Evolutionary conservation across 352 stramenopile genomes (phyloP).

Genomic region (Pythium pyrilobum): DNA sequence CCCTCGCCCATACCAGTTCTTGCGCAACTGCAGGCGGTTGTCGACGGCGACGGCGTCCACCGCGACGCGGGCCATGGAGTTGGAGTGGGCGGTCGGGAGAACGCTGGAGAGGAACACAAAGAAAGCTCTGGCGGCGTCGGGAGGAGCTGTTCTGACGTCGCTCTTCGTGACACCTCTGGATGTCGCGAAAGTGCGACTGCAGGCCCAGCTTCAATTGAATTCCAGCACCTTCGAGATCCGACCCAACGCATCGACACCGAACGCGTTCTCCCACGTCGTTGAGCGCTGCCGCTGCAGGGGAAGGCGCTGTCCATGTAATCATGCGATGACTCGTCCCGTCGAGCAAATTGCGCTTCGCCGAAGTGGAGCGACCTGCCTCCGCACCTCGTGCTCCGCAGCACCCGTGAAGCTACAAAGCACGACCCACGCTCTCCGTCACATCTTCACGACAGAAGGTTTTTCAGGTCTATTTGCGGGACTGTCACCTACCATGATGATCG

Average conservation of each 20-base stretch:
- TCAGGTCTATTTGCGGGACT: conserved; percentile 85
- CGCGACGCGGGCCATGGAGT: neutral
- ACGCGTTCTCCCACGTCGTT: neutral
- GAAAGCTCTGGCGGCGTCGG: conserved; percentile 65
- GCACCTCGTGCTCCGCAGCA: conserved; percentile 33
- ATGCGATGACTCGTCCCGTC: conserved; percentile 41
- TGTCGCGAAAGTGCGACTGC: conserved; percentile 77
- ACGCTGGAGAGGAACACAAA: conserved; percentile 42
- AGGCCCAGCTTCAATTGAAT: conserved; percentile 50
- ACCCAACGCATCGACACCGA: neutral
- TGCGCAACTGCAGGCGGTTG: too few relatives aligned
- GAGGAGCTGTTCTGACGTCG: conserved; percentile 66
- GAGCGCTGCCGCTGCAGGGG: conserved; percentile 41
- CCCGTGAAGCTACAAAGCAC: conserved; percentile 41
- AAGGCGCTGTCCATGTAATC: conserved; percentile 47
- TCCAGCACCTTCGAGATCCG: neutral
- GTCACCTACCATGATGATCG: conserved; percentile 90
- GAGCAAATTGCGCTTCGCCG: conserved; percentile 29
- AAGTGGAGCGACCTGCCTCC: conserved; percentile 27
- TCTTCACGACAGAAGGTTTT: conserved; percentile 77
- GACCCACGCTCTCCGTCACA: conserved; percentile 63
- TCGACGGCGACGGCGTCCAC: conserved; percentile 4
- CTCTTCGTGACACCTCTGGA: conserved; percentile 84
- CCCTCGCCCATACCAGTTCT: neutral
- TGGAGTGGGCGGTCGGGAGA: neutral